Base-by-base conservation (phyloP, 2,329 filamentous ascomycete species). In the Alternaria atra region DNA sequence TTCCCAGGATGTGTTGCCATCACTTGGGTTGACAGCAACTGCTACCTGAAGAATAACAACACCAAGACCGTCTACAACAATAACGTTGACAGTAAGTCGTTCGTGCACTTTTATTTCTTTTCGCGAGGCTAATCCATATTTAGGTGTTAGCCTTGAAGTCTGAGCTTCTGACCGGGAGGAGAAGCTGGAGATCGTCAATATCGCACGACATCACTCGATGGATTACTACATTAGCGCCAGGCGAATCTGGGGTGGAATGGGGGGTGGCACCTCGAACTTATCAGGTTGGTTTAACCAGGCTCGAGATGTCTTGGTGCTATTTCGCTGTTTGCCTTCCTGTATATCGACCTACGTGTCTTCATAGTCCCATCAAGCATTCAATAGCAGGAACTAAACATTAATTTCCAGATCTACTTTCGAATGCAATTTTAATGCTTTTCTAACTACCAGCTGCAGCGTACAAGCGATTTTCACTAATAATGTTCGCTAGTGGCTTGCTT, bases 41-140 rank as follows among this genome's bases (percentile, higher is more conserved):
- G 61, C 58, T 61, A 61, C 25, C 34, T 63, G n/a, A 63, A 63
- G 50, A 55, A 52, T 29, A 35, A 13, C n/a, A 40, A 40, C 5
- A 42, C 50, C 17, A 51, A 52, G 8, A 8, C 39, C 13, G 25
- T 63, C n/a, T 63, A 56, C 39, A 60, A 50, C 37, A 35, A 27
- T 5, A 15, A 30, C 8, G 52, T 53, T 20, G 57, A 56, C 12
- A 55, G 61, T 60, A 55, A 48, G 52, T 52, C 8, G 5, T 55
- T n/a, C n/a, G 13, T 30, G 13, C 17, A 25, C 5, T 29, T 2
- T 6, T n/a, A 12, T 6, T 35, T 48, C 6, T 6, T 7, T 42
- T 6, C 32, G 15, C 3, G 7, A 32, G 9, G 47, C 17, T 55
- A 43, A 58, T 5, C 8, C 20, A 23, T 20, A 15, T 30, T 39